Evolutionary conservation across 805 yeast species (phyloP).

Genomic region (Ogataea minuta): DNA sequence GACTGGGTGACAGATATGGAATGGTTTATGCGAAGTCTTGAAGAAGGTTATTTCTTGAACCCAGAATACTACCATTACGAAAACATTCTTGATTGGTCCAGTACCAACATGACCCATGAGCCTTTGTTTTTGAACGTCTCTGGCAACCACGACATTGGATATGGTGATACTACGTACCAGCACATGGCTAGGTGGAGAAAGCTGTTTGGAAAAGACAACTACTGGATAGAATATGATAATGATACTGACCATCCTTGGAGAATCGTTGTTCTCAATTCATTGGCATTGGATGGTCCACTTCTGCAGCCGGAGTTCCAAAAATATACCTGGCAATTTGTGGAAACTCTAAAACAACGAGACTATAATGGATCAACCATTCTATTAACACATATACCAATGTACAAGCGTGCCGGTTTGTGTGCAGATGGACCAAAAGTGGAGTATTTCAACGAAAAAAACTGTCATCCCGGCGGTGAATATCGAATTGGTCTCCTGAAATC

Average conservation of each 20-base stretch:
- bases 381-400: constrained; percentile 87
- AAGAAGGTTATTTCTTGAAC: constrained; percentile 32
- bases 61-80: constrained; percentile 45
- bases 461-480: constrained; percentile 53
- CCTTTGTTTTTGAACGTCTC: constrained; percentile 80
- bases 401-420: constrained; percentile 79
- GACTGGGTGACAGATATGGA: constrained; percentile 52
- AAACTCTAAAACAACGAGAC: constrained; percentile 49
- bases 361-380: constrained; percentile 80
- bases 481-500: constrained; percentile 71
- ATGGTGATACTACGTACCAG: constrained; percentile 92
- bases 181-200: constrained; percentile 76
- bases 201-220: constrained; percentile 84
- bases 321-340: constrained; percentile 72
- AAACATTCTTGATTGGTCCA: constrained; percentile 68
- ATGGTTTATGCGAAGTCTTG: constrained; percentile 29
- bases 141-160: constrained; percentile 96
- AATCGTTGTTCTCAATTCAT: constrained; percentile 80
- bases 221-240: constrained; percentile 65
- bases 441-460: constrained; percentile 53
- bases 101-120: constrained; percentile 39
- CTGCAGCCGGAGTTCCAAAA: constrained; percentile 66
- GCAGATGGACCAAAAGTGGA: constrained; percentile 77
- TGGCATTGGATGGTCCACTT: constrained; percentile 89
- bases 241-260: constrained; percentile 76